Evolutionary conservation across 108 stramenopile genomes (phyloP).

Genomic region (Bacterosira constricta): DNA sequence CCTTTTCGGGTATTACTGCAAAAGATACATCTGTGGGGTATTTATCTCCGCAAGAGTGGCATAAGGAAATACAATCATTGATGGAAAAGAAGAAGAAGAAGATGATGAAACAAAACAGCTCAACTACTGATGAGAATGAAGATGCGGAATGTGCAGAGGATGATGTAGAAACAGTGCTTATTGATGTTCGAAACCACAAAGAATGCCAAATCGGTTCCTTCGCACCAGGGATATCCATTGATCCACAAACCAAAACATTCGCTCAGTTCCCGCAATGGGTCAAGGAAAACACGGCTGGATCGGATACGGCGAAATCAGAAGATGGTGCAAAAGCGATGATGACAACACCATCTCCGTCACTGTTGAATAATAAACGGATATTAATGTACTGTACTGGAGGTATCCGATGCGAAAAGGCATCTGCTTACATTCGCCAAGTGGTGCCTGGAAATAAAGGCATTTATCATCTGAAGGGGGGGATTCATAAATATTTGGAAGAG

Average conservation of each 20-base stretch:
- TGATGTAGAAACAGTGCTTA: slow-evolving; percentile 66
- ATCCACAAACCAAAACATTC: slow-evolving; percentile 54
- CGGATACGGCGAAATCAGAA: not conserved
- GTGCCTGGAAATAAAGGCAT: slow-evolving; percentile 60
- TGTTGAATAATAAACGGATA: slow-evolving; percentile 37
- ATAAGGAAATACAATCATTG: slow-evolving; percentile 54
- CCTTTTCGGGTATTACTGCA: slow-evolving; percentile 56
- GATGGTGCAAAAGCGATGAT: not conserved
- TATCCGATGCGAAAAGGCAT: slow-evolving; percentile 93
- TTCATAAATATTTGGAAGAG: slow-evolving; percentile 87
- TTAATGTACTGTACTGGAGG: slow-evolving; percentile 97
- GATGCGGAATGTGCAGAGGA: slow-evolving; percentile 15
- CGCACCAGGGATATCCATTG: slow-evolving; percentile 34
- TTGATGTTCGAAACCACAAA: slow-evolving; percentile 86
- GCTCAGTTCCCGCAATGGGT: slow-evolving; percentile 56
- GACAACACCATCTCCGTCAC: not conserved
- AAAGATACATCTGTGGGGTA: slow-evolving; percentile 75
- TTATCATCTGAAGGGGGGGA: slow-evolving; percentile 81
- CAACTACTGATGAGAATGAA: slow-evolving; percentile 2
- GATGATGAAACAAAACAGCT: not conserved
- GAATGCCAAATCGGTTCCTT: slow-evolving; percentile 82
- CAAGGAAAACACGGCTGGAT: slow-evolving; percentile 19
- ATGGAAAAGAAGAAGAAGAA: slow-evolving; percentile 17
- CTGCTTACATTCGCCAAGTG: slow-evolving; percentile 67
- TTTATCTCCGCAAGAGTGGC: slow-evolving; percentile 79